Evolutionary conservation across 352 stramenopile genomes (phyloP).

Genomic region (Peronospora tabacina): DNA sequence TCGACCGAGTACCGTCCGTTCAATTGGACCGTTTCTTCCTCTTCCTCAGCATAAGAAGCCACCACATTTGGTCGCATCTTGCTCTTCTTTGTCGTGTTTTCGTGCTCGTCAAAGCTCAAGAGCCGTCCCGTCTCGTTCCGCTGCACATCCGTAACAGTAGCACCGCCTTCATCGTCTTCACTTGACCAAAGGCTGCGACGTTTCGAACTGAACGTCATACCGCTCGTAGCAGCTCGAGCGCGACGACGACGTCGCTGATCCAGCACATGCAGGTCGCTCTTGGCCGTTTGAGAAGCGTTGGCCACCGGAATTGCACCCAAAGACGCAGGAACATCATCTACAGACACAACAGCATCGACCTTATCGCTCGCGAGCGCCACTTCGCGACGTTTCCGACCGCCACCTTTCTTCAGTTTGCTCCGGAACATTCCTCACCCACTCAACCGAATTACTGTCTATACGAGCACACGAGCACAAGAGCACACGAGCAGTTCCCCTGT

Average conservation of each 20-base stretch:
- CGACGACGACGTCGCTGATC: slow-evolving; percentile 34
- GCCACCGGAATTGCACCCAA: not conserved
- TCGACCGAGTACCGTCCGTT: slow-evolving; percentile 42
- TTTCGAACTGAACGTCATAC: slow-evolving; percentile 43
- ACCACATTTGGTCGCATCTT: slow-evolving; percentile 67
- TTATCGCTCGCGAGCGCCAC: slow-evolving; percentile 9
- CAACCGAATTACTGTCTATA: not conserved
- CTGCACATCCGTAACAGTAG: not conserved
- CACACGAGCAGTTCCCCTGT: not conserved
- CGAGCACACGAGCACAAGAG: not conserved
- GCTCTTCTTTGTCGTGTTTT: slow-evolving; percentile 26
- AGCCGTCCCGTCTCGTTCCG: slow-evolving; percentile 11
- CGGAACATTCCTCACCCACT: slow-evolving; percentile 30
- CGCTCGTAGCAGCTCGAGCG: slow-evolving; percentile 17
- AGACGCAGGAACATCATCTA: not conserved
- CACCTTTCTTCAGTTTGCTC: slow-evolving; percentile 37
- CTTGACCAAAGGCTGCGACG: slow-evolving; percentile 1
- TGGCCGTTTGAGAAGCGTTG: slow-evolving; percentile 7
- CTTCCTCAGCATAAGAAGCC: slow-evolving; percentile 16
- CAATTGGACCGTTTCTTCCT: slow-evolving; percentile 16
- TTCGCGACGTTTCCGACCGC: slow-evolving; percentile 30
- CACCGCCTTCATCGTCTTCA: not conserved
- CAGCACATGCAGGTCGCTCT: slow-evolving; percentile 25
- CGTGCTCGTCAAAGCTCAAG: slow-evolving; percentile 52
- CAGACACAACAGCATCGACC: not conserved